These are phyloP conservation scores for Kodamaea nitidulidarum DNA, from an alignment of 805 yeast genomes.

Conservation along the genomic window DNA sequence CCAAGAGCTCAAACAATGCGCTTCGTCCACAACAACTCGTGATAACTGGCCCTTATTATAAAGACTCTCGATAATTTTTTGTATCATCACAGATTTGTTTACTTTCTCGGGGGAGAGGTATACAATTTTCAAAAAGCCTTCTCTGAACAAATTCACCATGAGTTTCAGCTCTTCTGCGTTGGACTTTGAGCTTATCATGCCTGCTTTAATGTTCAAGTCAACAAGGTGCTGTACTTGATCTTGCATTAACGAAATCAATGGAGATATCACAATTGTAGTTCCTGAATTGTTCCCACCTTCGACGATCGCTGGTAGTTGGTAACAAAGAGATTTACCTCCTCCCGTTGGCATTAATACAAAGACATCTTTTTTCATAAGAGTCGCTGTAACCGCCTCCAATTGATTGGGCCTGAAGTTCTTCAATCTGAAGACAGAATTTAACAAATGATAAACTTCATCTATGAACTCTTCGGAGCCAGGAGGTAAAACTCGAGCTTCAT, in stretches of 20 bases:
- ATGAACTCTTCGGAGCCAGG: conserved; percentile 53
- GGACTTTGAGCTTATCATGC: conserved; percentile 81
- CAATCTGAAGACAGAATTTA: conserved; percentile 60
- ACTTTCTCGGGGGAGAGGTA: conserved; percentile 96
- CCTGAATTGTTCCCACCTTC: conserved; percentile 72
- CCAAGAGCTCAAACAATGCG: conserved; percentile 98
- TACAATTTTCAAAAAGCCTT: conserved; percentile 68
- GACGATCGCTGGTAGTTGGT: conserved; percentile 89
- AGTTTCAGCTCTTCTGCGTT: conserved; percentile 57
- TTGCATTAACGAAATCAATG: conserved; percentile 93
- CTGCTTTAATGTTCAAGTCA: conserved; percentile 68
- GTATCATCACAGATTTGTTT: conserved; percentile 66
- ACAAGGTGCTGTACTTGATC: conserved; percentile 87
- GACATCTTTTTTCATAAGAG: conserved; percentile 74
- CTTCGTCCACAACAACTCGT: conserved; percentile 91
- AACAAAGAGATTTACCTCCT: conserved; percentile 95
- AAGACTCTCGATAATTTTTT: conserved; percentile 55
- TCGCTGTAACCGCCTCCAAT: conserved; percentile 78
- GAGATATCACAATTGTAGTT: conserved; percentile 88
- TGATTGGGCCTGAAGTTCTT: conserved; percentile 76
- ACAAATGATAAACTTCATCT: conserved; percentile 55
- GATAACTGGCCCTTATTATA: conserved; percentile 60
- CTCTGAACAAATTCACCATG: conserved; percentile 56
- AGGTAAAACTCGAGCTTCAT: conserved; percentile 10
- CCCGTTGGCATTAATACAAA: conserved; percentile 98